These are phyloP conservation scores for Candida berthetii DNA, from an alignment of 805 yeast genomes.

Conservation along the genomic window DNA sequence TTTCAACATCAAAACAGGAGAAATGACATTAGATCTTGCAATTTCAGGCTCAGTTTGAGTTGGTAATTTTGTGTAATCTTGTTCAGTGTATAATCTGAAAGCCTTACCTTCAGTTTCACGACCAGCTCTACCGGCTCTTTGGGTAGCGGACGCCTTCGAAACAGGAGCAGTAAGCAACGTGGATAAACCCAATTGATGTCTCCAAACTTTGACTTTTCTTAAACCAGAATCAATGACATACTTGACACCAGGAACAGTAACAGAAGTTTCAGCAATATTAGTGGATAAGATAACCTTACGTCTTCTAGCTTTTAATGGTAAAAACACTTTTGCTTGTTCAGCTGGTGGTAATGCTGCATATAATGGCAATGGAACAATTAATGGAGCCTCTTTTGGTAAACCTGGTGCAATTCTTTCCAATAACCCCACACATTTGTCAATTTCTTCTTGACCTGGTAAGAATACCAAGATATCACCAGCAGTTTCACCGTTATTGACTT, in stretches of 20 bases:
- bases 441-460: slow-evolving; percentile 95
- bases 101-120: slow-evolving; percentile 93
- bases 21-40: slow-evolving; percentile 74
- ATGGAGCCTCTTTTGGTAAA: slow-evolving; percentile 70
- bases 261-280: slow-evolving; percentile 96
- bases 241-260: slow-evolving; percentile 90
- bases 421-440: slow-evolving; percentile 72
- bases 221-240: slow-evolving; percentile 92
- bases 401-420: slow-evolving; percentile 56
- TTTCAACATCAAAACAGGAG: slow-evolving; percentile 81
- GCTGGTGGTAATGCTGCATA: slow-evolving; percentile 91
- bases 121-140: slow-evolving; percentile 99
- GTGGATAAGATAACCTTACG: slow-evolving; percentile 90
- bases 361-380: slow-evolving; percentile 71
- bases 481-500: slow-evolving; percentile 66
- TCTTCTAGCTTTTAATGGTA: slow-evolving; percentile 51
- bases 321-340: slow-evolving; percentile 78
- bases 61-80: slow-evolving; percentile 55
- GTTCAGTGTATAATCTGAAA: slow-evolving; percentile 75
- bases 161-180: slow-evolving; percentile 88
- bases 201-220: slow-evolving; percentile 91
- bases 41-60: slow-evolving; percentile 92
- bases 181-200: slow-evolving; percentile 88
- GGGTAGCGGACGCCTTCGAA: slow-evolving; percentile 91
- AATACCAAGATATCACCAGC: slow-evolving; percentile 91